Base-by-base conservation (phyloP, 2,329 filamentous ascomycete genomes). In the Fusarium napiforme region DNA sequence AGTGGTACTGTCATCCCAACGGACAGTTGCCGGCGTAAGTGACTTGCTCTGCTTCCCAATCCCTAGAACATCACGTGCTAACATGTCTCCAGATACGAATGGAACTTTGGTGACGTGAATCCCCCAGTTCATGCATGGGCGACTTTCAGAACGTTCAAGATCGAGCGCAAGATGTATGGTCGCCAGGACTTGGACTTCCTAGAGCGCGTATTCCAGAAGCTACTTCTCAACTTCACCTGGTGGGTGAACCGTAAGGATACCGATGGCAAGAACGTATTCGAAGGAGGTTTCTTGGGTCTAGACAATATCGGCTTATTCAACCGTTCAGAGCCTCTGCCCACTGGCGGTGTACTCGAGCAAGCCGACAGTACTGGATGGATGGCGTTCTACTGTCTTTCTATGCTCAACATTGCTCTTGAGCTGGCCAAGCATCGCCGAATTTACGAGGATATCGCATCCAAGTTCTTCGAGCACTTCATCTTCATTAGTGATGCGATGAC, bases 1-100 rank as follows among this genome's bases (percentile, higher is more conserved):
- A 98, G 85, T 98, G 96, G 96, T 98, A 98, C 85, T 97, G 96
- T 89, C 96, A 98, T 83, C 96, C 96, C 21, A 98, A 98, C 78
- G 96, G 96, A 50, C 96, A 98, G 82, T 85, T 98, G 42, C 94
- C 95, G 57, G 95, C 96, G 77, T 96, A 92, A 81, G 86, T 84
- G 21, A 23, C 18, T 10, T 15, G 7, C n/a, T 16, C 30, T 4
- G 9, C 28, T 30, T 8, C 23, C 23, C 6, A 7, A 23, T 10
- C 23, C 9, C 28, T 37, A n/a, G 43, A 40, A 45, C 36, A 32
- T 15, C 10, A 21, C 19, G 28, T 9, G 26, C 74, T 79, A 28
- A 80, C 49, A 36, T 18, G 10, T 55, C 21, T 55, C 23, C 45
- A 89, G 87, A 36, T 92, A 92, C 78, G 96, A 98, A 81, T 98